A percentile compares a stretch with the other conserved stretches of the same genome.
phyloP scores from a whole-genome alignment of 2,329 filamentous ascomycete genomes.

The Talaromyces sp. region DNA sequence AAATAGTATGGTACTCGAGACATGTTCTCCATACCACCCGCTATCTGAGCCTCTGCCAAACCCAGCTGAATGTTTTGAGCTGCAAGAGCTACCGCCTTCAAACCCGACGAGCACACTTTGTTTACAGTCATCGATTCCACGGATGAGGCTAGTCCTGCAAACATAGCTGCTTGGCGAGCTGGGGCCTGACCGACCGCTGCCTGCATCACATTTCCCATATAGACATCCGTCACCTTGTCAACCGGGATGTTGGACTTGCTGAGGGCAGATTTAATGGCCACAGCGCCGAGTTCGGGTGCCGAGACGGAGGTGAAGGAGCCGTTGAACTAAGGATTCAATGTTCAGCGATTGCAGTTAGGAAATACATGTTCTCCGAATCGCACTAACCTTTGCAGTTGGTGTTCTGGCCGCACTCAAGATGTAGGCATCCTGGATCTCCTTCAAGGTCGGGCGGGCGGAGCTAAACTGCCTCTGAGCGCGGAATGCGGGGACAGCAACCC shows the following conservation, averaged over 20 bases:
- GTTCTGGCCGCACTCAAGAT: slow-evolving; percentile 89
- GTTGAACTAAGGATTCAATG: slow-evolving; percentile 71
- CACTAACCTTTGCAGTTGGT: slow-evolving; percentile 77
- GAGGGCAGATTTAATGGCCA: slow-evolving; percentile 88
- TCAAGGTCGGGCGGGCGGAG: slow-evolving; percentile 49
- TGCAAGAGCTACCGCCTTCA: slow-evolving; percentile 88
- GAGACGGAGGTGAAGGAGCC: slow-evolving; percentile 81
- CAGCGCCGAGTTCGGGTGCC: slow-evolving; percentile 84
- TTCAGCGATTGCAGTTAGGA: slow-evolving; percentile 8
- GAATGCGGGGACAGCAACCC: slow-evolving; percentile 45
- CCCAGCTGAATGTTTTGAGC: slow-evolving; percentile 95
- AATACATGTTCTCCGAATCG: neutral
- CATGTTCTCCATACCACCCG: slow-evolving; percentile 99
- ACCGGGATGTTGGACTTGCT: slow-evolving; percentile 81
- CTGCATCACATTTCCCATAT: slow-evolving; percentile 95
- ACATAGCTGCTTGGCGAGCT: slow-evolving; percentile 85
- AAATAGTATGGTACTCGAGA: slow-evolving; percentile 89
- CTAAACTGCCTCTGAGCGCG: slow-evolving; percentile 56
- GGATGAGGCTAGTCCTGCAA: slow-evolving; percentile 78
- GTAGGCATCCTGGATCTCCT: slow-evolving; percentile 87
- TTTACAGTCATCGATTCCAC: slow-evolving; percentile 93
- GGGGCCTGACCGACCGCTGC: slow-evolving; percentile 84
- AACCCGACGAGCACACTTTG: slow-evolving; percentile 94
- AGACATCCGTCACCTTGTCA: slow-evolving; percentile 84
- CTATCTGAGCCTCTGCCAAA: slow-evolving; percentile 82